Evolutionary conservation across 345 rosid species (phyloP).

Genomic region (Acer negundo): DNA sequence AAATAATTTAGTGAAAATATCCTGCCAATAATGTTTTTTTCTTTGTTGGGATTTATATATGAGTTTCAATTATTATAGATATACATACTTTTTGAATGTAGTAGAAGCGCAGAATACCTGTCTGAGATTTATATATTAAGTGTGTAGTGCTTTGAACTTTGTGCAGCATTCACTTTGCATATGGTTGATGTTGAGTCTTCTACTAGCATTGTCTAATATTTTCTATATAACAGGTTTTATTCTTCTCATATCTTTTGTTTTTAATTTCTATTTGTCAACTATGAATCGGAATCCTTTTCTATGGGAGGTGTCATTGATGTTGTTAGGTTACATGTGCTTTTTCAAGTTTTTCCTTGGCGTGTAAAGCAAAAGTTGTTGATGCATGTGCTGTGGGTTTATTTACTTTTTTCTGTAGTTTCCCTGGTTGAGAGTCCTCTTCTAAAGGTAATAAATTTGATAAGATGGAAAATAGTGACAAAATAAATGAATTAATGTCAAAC

Average conservation of each 20-base stretch:
- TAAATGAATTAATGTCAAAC: background rate
- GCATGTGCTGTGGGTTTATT: background rate
- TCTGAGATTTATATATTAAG: background rate
- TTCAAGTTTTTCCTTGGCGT: background rate
- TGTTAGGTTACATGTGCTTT: background rate
- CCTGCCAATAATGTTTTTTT: background rate
- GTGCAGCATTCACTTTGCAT: background rate
- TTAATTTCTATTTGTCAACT: background rate
- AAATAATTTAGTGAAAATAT: background rate
- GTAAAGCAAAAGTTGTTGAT: background rate
- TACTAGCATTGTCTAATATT: background rate
- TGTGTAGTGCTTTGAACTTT: slow-evolving; percentile 3
- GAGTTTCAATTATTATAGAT: background rate
- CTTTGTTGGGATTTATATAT: background rate
- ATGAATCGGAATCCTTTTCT: background rate
- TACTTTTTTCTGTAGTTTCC: background rate
- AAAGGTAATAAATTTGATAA: background rate
- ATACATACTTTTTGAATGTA: background rate
- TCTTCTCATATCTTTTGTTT: background rate
- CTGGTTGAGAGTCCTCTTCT: background rate
- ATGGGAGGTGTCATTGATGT: background rate
- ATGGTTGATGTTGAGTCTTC: background rate
- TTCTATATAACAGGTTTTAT: background rate
- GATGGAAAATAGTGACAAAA: background rate
- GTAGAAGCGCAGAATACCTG: background rate